Percentiles rank a stretch among this genome's conserved stretches.
These are phyloP conservation scores for Hanseniaspora pseudoguilliermondii DNA, from an alignment of 805 yeast species.

Conservation along the genomic window DNA sequence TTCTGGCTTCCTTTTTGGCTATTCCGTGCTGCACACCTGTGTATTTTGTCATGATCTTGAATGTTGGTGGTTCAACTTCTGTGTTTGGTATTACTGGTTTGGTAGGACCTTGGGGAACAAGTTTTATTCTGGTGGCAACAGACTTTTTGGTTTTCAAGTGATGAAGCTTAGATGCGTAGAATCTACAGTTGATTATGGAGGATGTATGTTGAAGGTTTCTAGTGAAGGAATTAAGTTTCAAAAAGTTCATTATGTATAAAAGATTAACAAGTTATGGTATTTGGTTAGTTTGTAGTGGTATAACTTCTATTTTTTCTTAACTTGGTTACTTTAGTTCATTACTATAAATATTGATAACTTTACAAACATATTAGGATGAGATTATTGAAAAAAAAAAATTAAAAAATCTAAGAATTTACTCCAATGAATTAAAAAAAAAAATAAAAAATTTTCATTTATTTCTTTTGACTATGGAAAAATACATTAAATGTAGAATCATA, in stretches of 20 bases:
- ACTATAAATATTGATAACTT: too few species aligned
- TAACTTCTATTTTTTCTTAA: neutral
- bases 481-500: too few species aligned
- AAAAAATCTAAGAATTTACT: too few species aligned
- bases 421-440: too few species aligned
- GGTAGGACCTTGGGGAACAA: conserved; percentile 1
- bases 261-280: too few species aligned
- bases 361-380: neutral
- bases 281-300: too few species aligned
- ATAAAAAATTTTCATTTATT: too few species aligned
- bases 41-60: conserved; percentile 8
- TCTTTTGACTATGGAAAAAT: too few species aligned
- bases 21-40: conserved; percentile 10
- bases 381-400: too few species aligned
- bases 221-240: neutral
- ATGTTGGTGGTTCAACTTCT: conserved; percentile 3
- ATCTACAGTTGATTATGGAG: neutral
- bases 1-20: conserved; percentile 3
- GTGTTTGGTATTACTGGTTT: conserved; percentile 7
- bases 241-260: neutral
- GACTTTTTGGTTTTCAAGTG: neutral
- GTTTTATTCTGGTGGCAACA: conserved; percentile 3
- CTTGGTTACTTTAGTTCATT: neutral
- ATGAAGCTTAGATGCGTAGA: neutral
- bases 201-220: neutral